A percentile compares a stretch with the other conserved stretches of the same genome.
phyloP scores from a whole-genome alignment of 106 monocot genomes.

The Posidonia australis region DNA sequence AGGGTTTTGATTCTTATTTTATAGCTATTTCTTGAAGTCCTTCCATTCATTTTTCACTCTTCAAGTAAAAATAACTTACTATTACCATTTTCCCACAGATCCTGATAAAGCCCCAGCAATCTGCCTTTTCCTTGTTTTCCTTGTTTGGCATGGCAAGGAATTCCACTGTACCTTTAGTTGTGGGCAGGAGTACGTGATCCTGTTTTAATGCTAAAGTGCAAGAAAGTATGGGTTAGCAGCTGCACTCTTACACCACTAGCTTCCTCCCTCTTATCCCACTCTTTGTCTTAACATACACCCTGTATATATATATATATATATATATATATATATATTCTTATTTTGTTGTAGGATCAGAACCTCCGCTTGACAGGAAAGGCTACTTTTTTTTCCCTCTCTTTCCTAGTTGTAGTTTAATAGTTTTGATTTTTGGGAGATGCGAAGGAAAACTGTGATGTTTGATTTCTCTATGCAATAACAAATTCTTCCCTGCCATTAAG shows the following conservation, averaged over 20 bases:
- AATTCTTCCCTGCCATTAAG: slow-evolving; percentile 7
- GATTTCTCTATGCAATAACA: slow-evolving; percentile 5
- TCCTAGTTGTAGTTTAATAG: too few species aligned
- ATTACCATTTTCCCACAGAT: slow-evolving; percentile 5
- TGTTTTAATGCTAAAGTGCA: slow-evolving; percentile 26
- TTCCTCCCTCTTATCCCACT: slow-evolving; percentile 6
- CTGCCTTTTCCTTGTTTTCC: slow-evolving; percentile 21
- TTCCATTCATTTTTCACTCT: background rate
- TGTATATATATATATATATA: too few species aligned
- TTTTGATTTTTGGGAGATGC: background rate
- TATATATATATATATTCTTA: too few species aligned
- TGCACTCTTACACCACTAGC: background rate
- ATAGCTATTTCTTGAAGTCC: slow-evolving; percentile 1
- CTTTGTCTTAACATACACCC: too few species aligned
- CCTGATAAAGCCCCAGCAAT: slow-evolving; percentile 45
- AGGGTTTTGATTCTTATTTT: background rate
- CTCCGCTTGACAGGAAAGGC: too few species aligned
- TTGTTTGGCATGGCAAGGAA: slow-evolving; percentile 50
- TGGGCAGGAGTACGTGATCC: slow-evolving; percentile 9
- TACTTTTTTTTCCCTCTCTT: too few species aligned
- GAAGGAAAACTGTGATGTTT: slow-evolving; percentile 12
- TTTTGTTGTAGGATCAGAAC: too few species aligned
- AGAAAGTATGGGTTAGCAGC: slow-evolving; percentile 22
- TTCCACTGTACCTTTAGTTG: slow-evolving; percentile 53
- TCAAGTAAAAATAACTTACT: background rate